These are phyloP conservation scores for Eutrema salsugineum DNA, from an alignment of 441 rosid species.

Conservation along the genomic window DNA sequence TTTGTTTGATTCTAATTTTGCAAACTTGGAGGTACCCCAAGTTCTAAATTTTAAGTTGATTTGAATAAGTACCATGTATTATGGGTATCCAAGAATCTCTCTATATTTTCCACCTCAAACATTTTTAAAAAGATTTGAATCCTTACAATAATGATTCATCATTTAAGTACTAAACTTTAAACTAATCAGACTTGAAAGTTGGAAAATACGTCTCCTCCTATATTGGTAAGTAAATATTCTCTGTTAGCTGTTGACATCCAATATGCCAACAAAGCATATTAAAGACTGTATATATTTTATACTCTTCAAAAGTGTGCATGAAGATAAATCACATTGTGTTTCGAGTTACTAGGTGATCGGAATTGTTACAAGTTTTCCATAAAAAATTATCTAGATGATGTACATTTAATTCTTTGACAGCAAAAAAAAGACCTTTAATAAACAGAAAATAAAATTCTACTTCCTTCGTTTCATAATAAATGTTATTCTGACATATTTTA, in stretches of 20 bases:
- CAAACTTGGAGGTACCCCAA: neutral
- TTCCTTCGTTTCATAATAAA: too few species aligned
- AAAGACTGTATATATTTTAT: neutral
- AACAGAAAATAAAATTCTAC: too few species aligned
- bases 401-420: too few species aligned
- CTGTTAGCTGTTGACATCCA: slow-evolving; percentile 16
- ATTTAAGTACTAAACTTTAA: neutral
- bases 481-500: too few species aligned
- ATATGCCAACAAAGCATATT: slow-evolving; percentile 1
- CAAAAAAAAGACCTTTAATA: too few species aligned
- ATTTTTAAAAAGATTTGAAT: neutral
- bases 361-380: neutral
- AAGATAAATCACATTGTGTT: neutral
- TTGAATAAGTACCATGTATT: neutral
- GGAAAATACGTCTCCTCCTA: neutral
- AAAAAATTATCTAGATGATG: neutral
- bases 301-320: neutral
- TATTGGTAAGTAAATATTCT: neutral
- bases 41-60: neutral
- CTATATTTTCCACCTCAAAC: neutral
- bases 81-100: neutral
- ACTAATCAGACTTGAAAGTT: neutral
- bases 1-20: neutral
- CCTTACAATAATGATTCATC: neutral
- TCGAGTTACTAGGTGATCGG: neutral